Base-by-base conservation (phyloP, 2,329 filamentous ascomycete species). In the Diplodia scrobiculata region DNA sequence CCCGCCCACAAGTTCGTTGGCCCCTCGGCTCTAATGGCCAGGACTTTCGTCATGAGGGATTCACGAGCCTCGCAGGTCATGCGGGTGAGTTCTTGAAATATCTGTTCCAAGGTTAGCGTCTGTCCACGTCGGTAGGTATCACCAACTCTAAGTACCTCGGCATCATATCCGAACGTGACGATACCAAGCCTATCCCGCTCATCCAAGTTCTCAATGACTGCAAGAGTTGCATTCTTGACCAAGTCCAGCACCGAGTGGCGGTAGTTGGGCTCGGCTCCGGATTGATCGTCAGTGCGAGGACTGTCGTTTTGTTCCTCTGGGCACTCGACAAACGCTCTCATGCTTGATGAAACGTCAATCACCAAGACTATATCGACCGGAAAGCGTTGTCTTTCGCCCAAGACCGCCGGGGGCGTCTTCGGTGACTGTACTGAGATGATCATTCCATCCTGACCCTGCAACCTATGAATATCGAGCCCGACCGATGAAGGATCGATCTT, bases 301-400 rank as follows among this genome's bases (percentile, higher is more conserved):
- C 5, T 9, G n/a, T 64, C 58, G 1, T 72, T 68, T 17, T 74
- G 71, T 17, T 71, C 72, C 10, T 71, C 71, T 0, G 84, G 83
- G 0, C 83, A 77, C 0, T 82, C 83, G 0, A 85, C 85, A 1
- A 74, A 69, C 0, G 67, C 63, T 0, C 67, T 60, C 86, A 88
- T 89, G 74, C 84, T 87, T 0, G 78, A 79, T 0, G 86, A 88
- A 14, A 87, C 79, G 71, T 88, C 86, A 64, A 88, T 86, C 17
- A 85, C 85, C 2, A 88, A 79, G 1, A 87, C 85, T 36, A 88
- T 83, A 68, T 88, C 86, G 71, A 84, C 86, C 1, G 84, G 82
- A 0, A 83, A 78, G 65, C 74, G 75, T 5, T 67, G 63, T 25
- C 70, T 66, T n/a, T 67, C 59, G 3, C 32, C 67, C 32, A 54